Percentiles rank a stretch among this genome's conserved stretches.
Evolutionary conservation across 768 basidiomycete species (phyloP).

Genomic region (Amanita rubescens): DNA sequence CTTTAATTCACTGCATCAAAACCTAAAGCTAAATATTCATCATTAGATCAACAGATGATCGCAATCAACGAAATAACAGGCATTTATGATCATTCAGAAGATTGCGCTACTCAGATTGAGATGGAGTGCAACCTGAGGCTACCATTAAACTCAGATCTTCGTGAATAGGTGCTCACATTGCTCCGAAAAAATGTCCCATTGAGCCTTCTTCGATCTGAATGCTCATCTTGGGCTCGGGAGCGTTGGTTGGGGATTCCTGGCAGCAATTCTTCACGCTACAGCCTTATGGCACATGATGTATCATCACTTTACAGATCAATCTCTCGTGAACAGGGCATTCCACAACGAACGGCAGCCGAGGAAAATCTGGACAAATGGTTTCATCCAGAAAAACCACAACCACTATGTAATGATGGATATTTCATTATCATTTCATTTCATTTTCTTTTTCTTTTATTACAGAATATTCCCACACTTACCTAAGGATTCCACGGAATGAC

Average conservation of each 20-base stretch:
- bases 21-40: neutral
- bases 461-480: too few species aligned
- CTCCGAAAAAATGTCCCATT: slow-evolving; percentile 12
- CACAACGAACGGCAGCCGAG: slow-evolving; percentile 11
- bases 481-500: too few species aligned
- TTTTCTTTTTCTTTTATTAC: too few species aligned
- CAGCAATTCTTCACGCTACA: slow-evolving; percentile 1
- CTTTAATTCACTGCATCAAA: neutral
- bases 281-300: slow-evolving; percentile 9
- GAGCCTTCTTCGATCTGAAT: slow-evolving; percentile 2
- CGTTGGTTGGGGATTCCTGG: neutral
- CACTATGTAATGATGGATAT: neutral
- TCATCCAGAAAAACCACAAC: neutral
- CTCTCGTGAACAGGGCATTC: slow-evolving; percentile 12
- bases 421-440: too few species aligned
- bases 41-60: too few species aligned
- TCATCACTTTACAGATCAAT: slow-evolving; percentile 13
- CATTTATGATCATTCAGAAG: slow-evolving; percentile 1
- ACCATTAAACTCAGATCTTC: neutral
- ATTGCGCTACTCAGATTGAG: neutral
- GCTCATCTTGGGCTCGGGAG: neutral
- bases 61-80: neutral
- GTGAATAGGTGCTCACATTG: slow-evolving; percentile 3
- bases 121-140: neutral
- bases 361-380: slow-evolving; percentile 15